phyloP scores from a whole-genome alignment of 352 stramenopile species.

The Pythium phragmitis region DNA sequence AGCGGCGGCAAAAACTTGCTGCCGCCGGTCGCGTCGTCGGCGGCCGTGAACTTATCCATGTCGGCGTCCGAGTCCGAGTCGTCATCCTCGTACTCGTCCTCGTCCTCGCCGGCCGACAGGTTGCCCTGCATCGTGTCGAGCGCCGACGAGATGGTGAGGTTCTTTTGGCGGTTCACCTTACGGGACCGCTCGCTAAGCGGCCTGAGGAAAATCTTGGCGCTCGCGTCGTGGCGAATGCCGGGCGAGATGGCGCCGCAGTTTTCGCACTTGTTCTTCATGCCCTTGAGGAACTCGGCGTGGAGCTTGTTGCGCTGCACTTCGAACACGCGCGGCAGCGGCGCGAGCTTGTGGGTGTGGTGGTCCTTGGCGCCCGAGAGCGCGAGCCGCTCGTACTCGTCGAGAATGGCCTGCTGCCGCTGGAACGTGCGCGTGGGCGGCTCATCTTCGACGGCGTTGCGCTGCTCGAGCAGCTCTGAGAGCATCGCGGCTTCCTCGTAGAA shows the following conservation, averaged over 20 bases:
- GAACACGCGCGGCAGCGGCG: conserved; percentile 55
- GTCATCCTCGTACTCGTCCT: conserved; percentile 33
- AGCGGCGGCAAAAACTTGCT: conserved; percentile 95
- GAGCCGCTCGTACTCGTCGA: conserved; percentile 89
- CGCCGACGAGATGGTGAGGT: conserved; percentile 77
- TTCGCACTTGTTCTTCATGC: conserved; percentile 93
- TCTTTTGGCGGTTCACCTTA: conserved; percentile 83
- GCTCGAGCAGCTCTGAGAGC: conserved; percentile 78
- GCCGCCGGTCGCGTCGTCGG: conserved; percentile 62
- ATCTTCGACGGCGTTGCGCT: conserved; percentile 86
- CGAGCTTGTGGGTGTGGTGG: conserved; percentile 32
- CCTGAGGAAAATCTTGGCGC: conserved; percentile 98
- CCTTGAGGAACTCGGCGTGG: conserved; percentile 89
- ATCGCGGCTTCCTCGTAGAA: conserved; percentile 78
- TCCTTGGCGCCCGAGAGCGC: conserved; percentile 50
- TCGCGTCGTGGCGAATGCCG: conserved; percentile 95
- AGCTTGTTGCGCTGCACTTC: conserved; percentile 83
- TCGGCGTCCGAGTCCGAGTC: conserved; percentile 84
- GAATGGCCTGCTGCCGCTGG: conserved; percentile 80
- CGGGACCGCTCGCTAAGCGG: conserved; percentile 73
- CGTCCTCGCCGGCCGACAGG: conserved; percentile 51
- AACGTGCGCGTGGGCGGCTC: conserved; percentile 68
- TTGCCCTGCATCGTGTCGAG: conserved; percentile 81
- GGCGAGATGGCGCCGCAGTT: conserved; percentile 96
- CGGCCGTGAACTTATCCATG: conserved; percentile 48